phyloP scores from a whole-genome alignment of 495 filamentous ascomycete species.

The Sordaria brevicollis region DNA sequence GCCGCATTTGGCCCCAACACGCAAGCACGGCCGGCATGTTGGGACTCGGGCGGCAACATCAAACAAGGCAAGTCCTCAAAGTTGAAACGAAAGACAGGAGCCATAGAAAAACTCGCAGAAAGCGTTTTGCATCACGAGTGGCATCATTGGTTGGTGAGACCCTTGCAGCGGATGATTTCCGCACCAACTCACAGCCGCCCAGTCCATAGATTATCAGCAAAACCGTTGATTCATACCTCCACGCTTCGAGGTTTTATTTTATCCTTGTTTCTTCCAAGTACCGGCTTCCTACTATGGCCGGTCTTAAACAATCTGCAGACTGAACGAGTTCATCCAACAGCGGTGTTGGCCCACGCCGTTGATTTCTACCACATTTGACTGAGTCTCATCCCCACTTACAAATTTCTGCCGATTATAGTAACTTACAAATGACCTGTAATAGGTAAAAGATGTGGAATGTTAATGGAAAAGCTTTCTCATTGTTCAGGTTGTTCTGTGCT shows the following conservation, averaged over 20 bases:
- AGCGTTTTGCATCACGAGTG: not conserved
- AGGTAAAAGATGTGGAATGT: not conserved
- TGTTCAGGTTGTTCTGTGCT: not conserved
- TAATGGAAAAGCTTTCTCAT: not conserved
- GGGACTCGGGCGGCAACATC: not conserved
- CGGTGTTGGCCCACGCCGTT: not conserved
- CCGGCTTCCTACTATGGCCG: not conserved
- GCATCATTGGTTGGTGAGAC: not conserved
- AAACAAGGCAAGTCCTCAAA: not conserved
- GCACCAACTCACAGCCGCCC: no score
- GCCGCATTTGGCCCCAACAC: not conserved
- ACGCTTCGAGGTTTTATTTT: no score
- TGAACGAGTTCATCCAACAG: not conserved
- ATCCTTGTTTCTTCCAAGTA: no score
- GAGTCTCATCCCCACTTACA: not conserved
- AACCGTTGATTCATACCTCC: not conserved
- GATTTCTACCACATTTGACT: not conserved
- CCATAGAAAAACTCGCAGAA: not conserved
- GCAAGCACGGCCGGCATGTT: not conserved
- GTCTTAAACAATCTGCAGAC: not conserved
- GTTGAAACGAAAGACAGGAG: not conserved
- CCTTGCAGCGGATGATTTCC: not conserved
- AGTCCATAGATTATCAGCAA: no score
- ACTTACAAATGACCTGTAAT: no score
- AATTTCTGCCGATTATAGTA: not conserved